Base-by-base conservation (phyloP, 495 filamentous ascomycete species). In the Hypoxylon lienhwacheense region DNA sequence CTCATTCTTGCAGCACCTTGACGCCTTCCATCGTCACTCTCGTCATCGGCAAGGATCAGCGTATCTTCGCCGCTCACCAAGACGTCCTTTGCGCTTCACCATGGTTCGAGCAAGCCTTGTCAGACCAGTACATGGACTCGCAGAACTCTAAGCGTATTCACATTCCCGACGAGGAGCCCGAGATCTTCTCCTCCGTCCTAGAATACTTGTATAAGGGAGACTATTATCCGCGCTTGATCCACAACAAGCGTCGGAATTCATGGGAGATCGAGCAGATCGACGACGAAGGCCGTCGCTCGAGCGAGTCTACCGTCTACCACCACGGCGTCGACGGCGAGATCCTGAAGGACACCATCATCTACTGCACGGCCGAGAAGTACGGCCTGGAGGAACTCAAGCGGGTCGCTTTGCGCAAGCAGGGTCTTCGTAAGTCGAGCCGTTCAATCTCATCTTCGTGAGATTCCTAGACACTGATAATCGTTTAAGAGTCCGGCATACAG, bases 151-250 rank as follows among this genome's bases (percentile, higher is more conserved):
- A 88, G 70, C 82, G 83, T 53, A 83, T 95, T 60, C 74, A 85
- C 43, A 83, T 97, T 19, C 88, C 91, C 3, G 82, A 90, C 47
- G 91, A 96, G 70, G 81, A 90, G 61, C 88, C 91, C 11, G 90
- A 95, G 66, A 84, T 93, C 63, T 88, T 97, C 77, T 93, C 90
- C 20, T 90, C 86, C 14, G 77, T 97, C 12, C 83, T 97, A 40
- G 91, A 96, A 67, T 96, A 87, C 63, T 84, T 96, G 51, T 96
- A 97, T 80, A 91, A 78, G 72, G 90, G 88, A 57, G 91, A 96
- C 67, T 97, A 97, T 71, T 91, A 85, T 50, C 91, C 88, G 0
- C 81, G 85, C 12, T 71, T 92, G 15, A 58, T 85, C 16, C 85
- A 88, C 71, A 86, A 87, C 71, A 82, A 85, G 67, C 80, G 78